These are phyloP conservation scores for Raddia distichophylla DNA, from an alignment of 176 grass and related monocot genomes.

Conservation along the genomic window DNA sequence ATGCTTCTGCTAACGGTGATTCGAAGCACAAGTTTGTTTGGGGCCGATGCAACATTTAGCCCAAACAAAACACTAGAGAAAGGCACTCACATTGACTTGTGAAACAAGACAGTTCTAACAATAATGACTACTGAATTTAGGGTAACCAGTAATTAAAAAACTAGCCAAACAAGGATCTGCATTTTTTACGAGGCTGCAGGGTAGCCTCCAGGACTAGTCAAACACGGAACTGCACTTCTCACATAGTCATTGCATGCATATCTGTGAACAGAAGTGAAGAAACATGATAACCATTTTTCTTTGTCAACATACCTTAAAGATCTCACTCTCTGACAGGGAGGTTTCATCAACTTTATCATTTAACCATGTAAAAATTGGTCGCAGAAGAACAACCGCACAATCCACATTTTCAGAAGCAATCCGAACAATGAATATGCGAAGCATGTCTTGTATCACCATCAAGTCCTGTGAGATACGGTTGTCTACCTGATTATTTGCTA, in stretches of 20 bases:
- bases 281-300: not conserved
- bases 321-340: constrained; percentile 69
- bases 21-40: too few species aligned
- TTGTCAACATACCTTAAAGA: constrained; percentile 68
- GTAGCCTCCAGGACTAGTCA: not conserved
- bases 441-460: constrained; percentile 96
- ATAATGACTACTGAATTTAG: not conserved
- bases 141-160: not conserved
- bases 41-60: too few species aligned
- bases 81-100: constrained; percentile 20
- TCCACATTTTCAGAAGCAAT: constrained; percentile 81
- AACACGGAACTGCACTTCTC: too few species aligned
- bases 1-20: too few species aligned
- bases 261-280: constrained; percentile 13
- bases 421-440: constrained; percentile 84
- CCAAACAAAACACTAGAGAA: not conserved
- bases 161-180: not conserved
- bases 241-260: constrained; percentile 29
- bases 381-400: constrained; percentile 82
- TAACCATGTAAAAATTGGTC: constrained; percentile 77
- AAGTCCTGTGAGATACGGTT: constrained; percentile 51
- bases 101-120: constrained; percentile 7
- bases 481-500: constrained; percentile 32
- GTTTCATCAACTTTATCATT: constrained; percentile 68
- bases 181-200: not conserved